Evolutionary conservation across 257 asterid genomes (phyloP).

Genomic region (Nicotiana knightiana): DNA sequence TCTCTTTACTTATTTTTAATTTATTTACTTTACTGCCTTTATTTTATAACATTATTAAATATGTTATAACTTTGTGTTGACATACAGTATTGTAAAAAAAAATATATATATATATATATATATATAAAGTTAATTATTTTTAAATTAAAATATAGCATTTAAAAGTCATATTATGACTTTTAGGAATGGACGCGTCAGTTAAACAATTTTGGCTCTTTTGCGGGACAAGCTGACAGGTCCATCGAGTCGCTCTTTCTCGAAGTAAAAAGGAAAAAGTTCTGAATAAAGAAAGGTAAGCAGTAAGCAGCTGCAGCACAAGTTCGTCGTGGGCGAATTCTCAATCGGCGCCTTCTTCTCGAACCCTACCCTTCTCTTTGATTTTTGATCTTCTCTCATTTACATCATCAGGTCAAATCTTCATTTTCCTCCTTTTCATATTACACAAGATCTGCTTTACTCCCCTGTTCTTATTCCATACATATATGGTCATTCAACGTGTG

Average conservation of each 20-base stretch:
- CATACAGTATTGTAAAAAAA: no score
- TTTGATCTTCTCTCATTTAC: neutral
- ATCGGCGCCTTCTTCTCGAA: neutral
- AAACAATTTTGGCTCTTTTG: neutral
- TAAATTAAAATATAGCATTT: no score
- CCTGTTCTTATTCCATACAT: neutral
- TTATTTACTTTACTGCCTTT: no score
- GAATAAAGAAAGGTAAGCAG: neutral
- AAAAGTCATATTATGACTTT: no score
- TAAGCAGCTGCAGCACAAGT: neutral
- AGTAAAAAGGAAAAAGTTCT: neutral
- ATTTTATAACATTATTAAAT: no score
- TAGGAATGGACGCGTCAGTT: no score
- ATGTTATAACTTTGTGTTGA: no score
- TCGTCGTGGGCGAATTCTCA: neutral
- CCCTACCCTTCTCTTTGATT: neutral
- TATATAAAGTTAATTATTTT: no score
- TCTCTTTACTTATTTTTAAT: no score
- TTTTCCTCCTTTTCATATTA: neutral
- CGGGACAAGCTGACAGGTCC: neutral
- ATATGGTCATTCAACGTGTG: neutral
- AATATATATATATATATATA: no score
- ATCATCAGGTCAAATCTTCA: neutral
- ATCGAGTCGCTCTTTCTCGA: neutral
- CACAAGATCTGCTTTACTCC: neutral